Base-by-base conservation (phyloP, 2,329 filamentous ascomycete species). In the Pestalotiopsis sp. region DNA sequence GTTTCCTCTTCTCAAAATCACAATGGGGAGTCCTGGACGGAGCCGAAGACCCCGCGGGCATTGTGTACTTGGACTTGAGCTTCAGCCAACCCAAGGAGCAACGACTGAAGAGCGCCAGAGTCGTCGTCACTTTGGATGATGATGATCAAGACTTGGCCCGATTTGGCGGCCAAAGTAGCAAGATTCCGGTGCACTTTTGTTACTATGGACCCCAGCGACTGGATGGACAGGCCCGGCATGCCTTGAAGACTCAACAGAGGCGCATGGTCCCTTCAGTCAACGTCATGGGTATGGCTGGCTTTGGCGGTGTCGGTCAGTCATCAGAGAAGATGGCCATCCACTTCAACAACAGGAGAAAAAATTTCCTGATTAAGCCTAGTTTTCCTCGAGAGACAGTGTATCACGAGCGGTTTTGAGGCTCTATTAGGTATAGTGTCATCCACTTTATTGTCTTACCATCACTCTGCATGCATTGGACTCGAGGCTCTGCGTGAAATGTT, bases 1-100 rank as follows among this genome's bases (percentile, higher is more conserved):
- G 70, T n/a, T 77, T 78, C 59, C 68, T 74, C 17, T 77, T 77
- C 64, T 70, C 71, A 45, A 75, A 75, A 52, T 77, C 75, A 1
- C 71, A 72, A 68, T 78, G 75, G 76, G 76, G 76, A 4, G 71
- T 75, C 9, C 64, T 77, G 6, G 69, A 68, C 14, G 64, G 63
- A 1, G 69, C 67, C 9, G 62, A 74, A 20, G 68, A 65, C 41
- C 73, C 74, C 9, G 76, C 72, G 3, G 76, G 75, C 12, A 72
- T 77, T 27, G 69, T 78, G n/a, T 78, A 78, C 57, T 38, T 78
- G 11, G 74, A 77, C 27, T 60, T 78, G 4, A 68, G 68, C 11
- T 77, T 78, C 58, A 71, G 68, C 3, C 72, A 76, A 23, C 74
- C 75, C 13, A 66, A 58, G 3, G 72, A 72, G 14, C 75, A 73